phyloP scores from a whole-genome alignment of 2,329 filamentous ascomycete genomes.

The Ceratocystiopsis sp. region DNA sequence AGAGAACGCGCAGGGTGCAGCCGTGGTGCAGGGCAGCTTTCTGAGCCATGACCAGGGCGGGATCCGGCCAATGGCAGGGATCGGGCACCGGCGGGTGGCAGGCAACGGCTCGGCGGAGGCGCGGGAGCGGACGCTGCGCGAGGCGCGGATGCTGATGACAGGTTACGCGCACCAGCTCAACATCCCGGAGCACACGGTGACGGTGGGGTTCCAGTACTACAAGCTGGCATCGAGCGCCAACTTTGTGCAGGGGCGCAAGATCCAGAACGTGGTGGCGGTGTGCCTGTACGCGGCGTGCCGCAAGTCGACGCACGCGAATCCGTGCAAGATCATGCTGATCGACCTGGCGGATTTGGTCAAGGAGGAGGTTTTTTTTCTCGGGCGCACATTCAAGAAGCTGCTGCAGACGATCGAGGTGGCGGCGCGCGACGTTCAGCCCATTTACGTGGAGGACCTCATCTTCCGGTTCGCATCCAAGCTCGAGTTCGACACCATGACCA shows the following conservation, averaged over 20 bases:
- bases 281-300: constrained; percentile 83
- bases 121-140: constrained; percentile 41
- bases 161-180: constrained; percentile 43
- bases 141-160: constrained; percentile 40
- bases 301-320: constrained; percentile 36
- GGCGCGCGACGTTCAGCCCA: constrained; percentile 37
- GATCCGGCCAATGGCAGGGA: constrained; percentile 44
- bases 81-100: constrained; percentile 41
- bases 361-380: constrained; percentile 85
- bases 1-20: constrained; percentile 69
- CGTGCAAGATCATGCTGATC: constrained; percentile 82
- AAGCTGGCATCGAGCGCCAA: constrained; percentile 58
- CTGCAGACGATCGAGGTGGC: constrained; percentile 50
- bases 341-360: constrained; percentile 73
- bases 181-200: constrained; percentile 44
- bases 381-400: constrained; percentile 72
- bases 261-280: constrained; percentile 74
- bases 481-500: constrained; percentile 70
- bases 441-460: constrained; percentile 80
- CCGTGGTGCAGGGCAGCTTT: constrained; percentile 79
- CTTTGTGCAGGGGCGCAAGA: constrained; percentile 73
- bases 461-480: constrained; percentile 81
- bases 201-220: constrained; percentile 55
- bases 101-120: constrained; percentile 36
- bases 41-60: constrained; percentile 74